These are phyloP conservation scores for Hypoxylon cercidicola DNA, from an alignment of 495 filamentous ascomycete species.

Conservation along the genomic window DNA sequence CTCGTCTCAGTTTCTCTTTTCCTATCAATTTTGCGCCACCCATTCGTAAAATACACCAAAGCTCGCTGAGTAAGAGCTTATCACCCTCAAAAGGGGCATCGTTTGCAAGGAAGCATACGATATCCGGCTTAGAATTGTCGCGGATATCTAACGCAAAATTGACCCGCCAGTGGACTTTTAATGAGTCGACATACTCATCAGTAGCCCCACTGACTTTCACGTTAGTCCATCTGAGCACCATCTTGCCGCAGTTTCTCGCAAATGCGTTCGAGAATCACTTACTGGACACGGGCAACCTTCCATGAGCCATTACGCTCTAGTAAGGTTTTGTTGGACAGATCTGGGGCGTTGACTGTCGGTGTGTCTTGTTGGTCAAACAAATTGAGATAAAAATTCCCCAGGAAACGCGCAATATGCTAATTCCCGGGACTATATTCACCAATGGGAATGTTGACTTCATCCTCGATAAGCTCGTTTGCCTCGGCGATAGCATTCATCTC, in stretches of 20 bases:
- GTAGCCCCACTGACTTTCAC: not conserved
- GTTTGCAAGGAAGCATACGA: slow-evolving; percentile 11
- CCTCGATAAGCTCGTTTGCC: not conserved
- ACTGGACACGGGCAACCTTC: slow-evolving; percentile 3
- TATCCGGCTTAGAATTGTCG: slow-evolving; percentile 10
- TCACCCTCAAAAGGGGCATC: slow-evolving; percentile 1
- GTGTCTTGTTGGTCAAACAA: slow-evolving; percentile 4
- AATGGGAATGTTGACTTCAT: not conserved
- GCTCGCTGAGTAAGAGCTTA: slow-evolving; percentile 7
- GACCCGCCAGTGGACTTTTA: slow-evolving; percentile 4
- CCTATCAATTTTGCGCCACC: not conserved
- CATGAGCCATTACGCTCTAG: slow-evolving; percentile 8
- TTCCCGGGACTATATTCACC: slow-evolving; percentile 3
- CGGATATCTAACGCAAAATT: slow-evolving; percentile 6
- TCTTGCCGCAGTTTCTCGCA: not conserved
- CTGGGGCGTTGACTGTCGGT: slow-evolving; percentile 6
- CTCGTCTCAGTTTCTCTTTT: not conserved
- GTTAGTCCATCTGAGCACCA: slow-evolving; percentile 3
- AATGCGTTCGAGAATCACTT: slow-evolving; percentile 2
- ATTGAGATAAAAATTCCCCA: slow-evolving; percentile 1
- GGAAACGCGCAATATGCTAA: slow-evolving; percentile 1
- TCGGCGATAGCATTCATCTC: slow-evolving; percentile 8
- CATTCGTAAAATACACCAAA: slow-evolving; percentile 6
- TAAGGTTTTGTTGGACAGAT: slow-evolving; percentile 6
- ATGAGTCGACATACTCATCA: slow-evolving; percentile 4